Evolutionary conservation across 805 yeast genomes (phyloP).

Genomic region (Wickerhamomyces xylosicus): DNA sequence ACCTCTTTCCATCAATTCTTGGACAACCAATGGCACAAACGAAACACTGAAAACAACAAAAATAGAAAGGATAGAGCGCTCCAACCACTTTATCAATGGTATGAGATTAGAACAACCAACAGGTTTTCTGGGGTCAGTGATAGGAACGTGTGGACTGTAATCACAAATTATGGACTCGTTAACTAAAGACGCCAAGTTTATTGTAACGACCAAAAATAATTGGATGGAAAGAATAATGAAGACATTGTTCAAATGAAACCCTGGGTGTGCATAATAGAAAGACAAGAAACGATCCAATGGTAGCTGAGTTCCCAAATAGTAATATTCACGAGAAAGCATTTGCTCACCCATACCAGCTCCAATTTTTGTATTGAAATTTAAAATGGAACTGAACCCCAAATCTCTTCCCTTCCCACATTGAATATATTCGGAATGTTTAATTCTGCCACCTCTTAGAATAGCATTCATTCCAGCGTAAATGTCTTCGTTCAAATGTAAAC

Average conservation of each 20-base stretch:
- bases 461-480: slow-evolving; percentile 85
- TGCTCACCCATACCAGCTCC: slow-evolving; percentile 93
- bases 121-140: slow-evolving; percentile 54
- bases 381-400: slow-evolving; percentile 73
- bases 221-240: slow-evolving; percentile 62
- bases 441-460: slow-evolving; percentile 68
- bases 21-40: slow-evolving; percentile 65
- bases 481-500: slow-evolving; percentile 76
- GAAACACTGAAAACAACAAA: slow-evolving; percentile 67
- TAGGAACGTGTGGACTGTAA: slow-evolving; percentile 45
- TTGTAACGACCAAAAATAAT: slow-evolving; percentile 44
- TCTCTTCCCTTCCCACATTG: slow-evolving; percentile 88
- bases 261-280: slow-evolving; percentile 80
- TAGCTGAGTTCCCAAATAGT: slow-evolving; percentile 64
- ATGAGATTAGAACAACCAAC: slow-evolving; percentile 60
- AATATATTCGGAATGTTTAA: slow-evolving; percentile 72
- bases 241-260: slow-evolving; percentile 73
- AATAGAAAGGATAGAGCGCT: slow-evolving; percentile 63
- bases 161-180: slow-evolving; percentile 53
- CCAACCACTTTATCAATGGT: slow-evolving; percentile 68
- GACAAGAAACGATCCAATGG: slow-evolving; percentile 73
- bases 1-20: slow-evolving; percentile 70
- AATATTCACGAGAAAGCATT: slow-evolving; percentile 73
- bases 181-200: slow-evolving; percentile 55
- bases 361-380: slow-evolving; percentile 74